phyloP scores from a whole-genome alignment of 1,284 basidiomycete species.

The Stygiomarasmius scandens region DNA sequence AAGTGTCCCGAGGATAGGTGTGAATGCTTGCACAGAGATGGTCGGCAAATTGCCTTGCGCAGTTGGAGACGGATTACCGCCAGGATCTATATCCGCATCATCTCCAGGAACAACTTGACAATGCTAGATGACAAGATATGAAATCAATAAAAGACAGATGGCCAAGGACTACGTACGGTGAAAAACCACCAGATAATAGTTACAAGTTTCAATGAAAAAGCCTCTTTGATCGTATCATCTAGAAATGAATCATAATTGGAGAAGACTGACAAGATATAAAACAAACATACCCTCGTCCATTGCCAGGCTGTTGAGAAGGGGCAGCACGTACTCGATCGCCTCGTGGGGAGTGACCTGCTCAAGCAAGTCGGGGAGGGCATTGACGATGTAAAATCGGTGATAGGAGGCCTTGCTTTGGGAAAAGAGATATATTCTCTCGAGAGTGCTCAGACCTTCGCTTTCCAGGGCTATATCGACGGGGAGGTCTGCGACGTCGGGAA shows the following conservation, averaged over 20 bases:
- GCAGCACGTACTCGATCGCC: slow-evolving; percentile 93
- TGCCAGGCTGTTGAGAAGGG: slow-evolving; percentile 84
- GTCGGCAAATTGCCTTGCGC: slow-evolving; percentile 32
- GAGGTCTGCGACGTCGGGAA: slow-evolving; percentile 40
- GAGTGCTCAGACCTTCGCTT: slow-evolving; percentile 77
- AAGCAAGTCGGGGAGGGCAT: slow-evolving; percentile 75
- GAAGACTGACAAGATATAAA: slow-evolving; percentile 10
- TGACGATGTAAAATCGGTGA: slow-evolving; percentile 85
- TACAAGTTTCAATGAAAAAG: slow-evolving; percentile 83
- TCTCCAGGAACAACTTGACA: slow-evolving; percentile 63
- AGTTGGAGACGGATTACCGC: slow-evolving; percentile 36
- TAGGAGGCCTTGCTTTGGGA: slow-evolving; percentile 85
- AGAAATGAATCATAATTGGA: slow-evolving; percentile 16
- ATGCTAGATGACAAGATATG: slow-evolving; percentile 38
- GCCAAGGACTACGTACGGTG: slow-evolving; percentile 51
- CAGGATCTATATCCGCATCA: slow-evolving; percentile 25
- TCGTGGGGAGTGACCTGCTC: slow-evolving; percentile 83
- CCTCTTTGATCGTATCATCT: slow-evolving; percentile 93
- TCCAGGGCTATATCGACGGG: slow-evolving; percentile 59
- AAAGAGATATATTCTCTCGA: slow-evolving; percentile 95
- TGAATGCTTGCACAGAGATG: slow-evolving; percentile 86
- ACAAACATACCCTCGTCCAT: slow-evolving; percentile 77
- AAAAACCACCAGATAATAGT: slow-evolving; percentile 95
- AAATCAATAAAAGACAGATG: background rate
- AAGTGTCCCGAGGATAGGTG: slow-evolving; percentile 87